These are phyloP conservation scores for Ilex asprella DNA, from an alignment of 257 asterid genomes.

Conservation along the genomic window DNA sequence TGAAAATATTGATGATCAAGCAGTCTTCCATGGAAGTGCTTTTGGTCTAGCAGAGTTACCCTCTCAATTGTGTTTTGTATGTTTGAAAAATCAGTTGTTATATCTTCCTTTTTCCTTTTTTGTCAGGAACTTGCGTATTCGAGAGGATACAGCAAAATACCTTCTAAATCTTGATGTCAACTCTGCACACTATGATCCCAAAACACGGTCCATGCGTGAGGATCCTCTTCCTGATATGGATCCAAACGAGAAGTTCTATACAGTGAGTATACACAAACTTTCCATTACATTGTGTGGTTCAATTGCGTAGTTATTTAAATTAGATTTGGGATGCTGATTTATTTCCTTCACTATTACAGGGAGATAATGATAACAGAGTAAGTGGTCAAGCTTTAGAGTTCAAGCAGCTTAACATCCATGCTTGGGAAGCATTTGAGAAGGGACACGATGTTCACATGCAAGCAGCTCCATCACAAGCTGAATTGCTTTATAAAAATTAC, in stretches of 20 bases:
- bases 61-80: too few relatives aligned
- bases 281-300: neutral
- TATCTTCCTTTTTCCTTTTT: neutral
- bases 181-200: conserved; percentile 95
- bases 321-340: conserved; percentile 1
- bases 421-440: conserved; percentile 97
- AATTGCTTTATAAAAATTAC: conserved; percentile 72
- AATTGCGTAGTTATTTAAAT: neutral
- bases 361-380: conserved; percentile 75
- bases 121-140: conserved; percentile 83
- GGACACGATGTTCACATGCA: conserved; percentile 98
- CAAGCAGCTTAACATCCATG: conserved; percentile 90
- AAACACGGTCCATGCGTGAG: conserved; percentile 98
- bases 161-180: conserved; percentile 92
- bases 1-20: too few relatives aligned
- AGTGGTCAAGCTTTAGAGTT: conserved; percentile 98
- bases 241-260: conserved; percentile 90
- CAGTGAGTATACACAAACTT: conserved; percentile 35
- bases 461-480: conserved; percentile 99
- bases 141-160: conserved; percentile 95
- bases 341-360: conserved; percentile 31
- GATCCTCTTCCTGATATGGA: conserved; percentile 98
- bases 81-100: too few relatives aligned
- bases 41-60: too few relatives aligned
- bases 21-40: too few relatives aligned